Evolutionary conservation across 768 basidiomycete genomes (phyloP).

Genomic region (Filobasidium floriforme): DNA sequence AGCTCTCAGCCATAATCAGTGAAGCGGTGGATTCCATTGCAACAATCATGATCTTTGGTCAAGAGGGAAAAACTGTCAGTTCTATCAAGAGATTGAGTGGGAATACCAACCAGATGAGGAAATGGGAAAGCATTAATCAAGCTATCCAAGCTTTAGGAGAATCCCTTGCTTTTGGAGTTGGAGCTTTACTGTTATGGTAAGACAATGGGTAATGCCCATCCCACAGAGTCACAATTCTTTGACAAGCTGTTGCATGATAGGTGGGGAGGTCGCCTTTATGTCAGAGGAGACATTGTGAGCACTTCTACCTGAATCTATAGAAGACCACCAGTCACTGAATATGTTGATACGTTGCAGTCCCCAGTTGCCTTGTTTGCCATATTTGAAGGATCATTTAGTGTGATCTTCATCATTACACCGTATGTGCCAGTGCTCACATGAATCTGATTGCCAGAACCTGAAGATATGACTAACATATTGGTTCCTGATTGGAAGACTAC

Average conservation of each 20-base stretch:
- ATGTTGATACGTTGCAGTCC: background rate
- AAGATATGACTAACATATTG: too few species aligned
- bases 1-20: conserved; percentile 24
- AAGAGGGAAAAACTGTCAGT: conserved; percentile 26
- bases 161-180: background rate
- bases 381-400: background rate
- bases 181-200: background rate
- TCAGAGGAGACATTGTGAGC: too few species aligned
- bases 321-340: background rate
- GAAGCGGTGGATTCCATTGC: conserved; percentile 28
- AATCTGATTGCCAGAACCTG: too few species aligned
- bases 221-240: too few species aligned
- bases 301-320: background rate
- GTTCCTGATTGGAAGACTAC: too few species aligned
- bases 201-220: too few species aligned
- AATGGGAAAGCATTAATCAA: background rate
- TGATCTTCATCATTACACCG: background rate
- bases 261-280: too few species aligned
- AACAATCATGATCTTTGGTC: conserved; percentile 25
- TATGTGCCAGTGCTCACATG: background rate
- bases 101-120: background rate
- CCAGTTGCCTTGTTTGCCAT: background rate
- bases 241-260: too few species aligned
- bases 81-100: background rate
- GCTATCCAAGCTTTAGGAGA: background rate